Evolutionary conservation across 768 basidiomycete genomes (phyloP).

Genomic region (Termitomyces sp.): DNA sequence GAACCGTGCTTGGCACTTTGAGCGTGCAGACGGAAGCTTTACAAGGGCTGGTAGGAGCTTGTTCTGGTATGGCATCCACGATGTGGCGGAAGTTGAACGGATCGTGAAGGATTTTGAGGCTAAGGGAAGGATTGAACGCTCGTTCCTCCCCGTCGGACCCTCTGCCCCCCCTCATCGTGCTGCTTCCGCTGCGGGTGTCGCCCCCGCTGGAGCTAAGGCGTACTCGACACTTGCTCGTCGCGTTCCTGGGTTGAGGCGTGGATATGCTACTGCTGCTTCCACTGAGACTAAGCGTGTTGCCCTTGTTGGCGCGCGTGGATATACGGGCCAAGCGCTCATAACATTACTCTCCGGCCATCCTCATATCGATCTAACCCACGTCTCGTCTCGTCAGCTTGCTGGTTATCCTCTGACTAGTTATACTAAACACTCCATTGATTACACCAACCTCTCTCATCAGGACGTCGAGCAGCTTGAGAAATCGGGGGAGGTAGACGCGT

Average conservation of each 20-base stretch:
- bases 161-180: conserved; percentile 53
- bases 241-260: conserved; percentile 49
- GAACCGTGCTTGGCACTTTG: conserved; percentile 97
- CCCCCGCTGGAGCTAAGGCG: conserved; percentile 38
- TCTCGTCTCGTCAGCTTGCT: conserved; percentile 92
- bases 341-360: conserved; percentile 87
- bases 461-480: conserved; percentile 90
- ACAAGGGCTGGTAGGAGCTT: conserved; percentile 88
- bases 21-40: conserved; percentile 96
- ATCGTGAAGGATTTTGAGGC: conserved; percentile 70
- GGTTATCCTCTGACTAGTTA: conserved; percentile 79
- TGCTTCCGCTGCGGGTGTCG: conserved; percentile 12
- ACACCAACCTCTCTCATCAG: conserved; percentile 70
- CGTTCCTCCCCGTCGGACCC: conserved; percentile 86
- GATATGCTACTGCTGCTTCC: conserved; percentile 71
- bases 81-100: conserved; percentile 86
- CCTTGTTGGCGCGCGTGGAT: conserved; percentile 93
- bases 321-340: conserved; percentile 90
- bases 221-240: conserved; percentile 57
- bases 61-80: conserved; percentile 97
- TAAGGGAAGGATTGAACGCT: conserved; percentile 79
- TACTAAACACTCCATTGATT: conserved; percentile 65
- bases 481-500: conserved; percentile 88
- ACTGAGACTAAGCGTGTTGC: conserved; percentile 84
- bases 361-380: conserved; percentile 84